Percentiles rank a stretch among this genome's conserved stretches.
phyloP scores from a whole-genome alignment of 345 rosid genomes.

The Geranium brycei region DNA sequence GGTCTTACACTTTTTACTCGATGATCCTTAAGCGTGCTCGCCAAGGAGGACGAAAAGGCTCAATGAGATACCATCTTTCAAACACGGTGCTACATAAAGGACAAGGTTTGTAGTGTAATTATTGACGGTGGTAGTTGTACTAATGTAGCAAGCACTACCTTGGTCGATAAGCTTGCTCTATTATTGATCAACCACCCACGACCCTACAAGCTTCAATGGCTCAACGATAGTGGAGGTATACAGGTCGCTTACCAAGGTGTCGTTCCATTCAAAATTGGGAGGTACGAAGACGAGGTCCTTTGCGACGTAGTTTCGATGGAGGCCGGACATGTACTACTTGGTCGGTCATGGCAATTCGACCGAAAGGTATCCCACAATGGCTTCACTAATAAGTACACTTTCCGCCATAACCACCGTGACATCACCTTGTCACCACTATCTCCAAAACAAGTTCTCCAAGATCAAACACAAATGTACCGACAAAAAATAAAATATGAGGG shows the following conservation, averaged over 20 bases:
- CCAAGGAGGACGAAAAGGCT: neutral
- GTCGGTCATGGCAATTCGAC: too few relatives aligned
- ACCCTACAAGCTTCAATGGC: constrained; percentile 3
- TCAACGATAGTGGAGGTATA: neutral
- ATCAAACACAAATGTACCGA: neutral
- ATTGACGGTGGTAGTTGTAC: neutral
- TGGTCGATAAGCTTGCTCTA: neutral
- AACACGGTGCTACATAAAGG: neutral
- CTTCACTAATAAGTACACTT: neutral
- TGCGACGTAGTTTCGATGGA: neutral
- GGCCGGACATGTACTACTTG: neutral
- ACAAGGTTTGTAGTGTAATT: neutral
- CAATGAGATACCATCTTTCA: neutral
- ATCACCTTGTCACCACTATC: neutral
- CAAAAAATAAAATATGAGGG: neutral
- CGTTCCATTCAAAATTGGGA: neutral
- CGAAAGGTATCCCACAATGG: too few relatives aligned
- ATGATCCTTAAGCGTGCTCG: too few relatives aligned
- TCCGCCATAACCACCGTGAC: neutral
- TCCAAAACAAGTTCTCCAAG: neutral
- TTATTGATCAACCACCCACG: neutral
- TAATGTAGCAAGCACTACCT: neutral
- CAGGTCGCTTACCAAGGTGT: too few relatives aligned
- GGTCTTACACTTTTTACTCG: neutral
- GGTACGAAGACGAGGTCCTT: neutral